Base-by-base conservation (phyloP, 768 basidiomycete genomes). In the Asterophora parasitica region DNA sequence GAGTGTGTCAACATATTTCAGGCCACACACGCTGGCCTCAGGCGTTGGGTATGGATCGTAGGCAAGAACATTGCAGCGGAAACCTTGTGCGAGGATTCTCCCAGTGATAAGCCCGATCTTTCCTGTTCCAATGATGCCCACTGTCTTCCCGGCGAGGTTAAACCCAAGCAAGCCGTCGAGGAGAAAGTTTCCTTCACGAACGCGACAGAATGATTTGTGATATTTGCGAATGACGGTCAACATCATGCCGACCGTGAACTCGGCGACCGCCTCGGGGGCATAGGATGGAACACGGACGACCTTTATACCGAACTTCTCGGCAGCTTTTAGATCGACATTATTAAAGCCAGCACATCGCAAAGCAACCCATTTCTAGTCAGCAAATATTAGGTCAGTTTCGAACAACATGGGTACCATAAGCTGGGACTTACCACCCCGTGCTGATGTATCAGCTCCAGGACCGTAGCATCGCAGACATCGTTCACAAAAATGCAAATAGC, bases 161-260 rank as follows among this genome's bases (percentile, higher is more conserved):
- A 70, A 65, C 0, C 72, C 72, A 4, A 74, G 57, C 7, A 74
- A 63, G 12, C 71, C 70, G 42, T 74, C 72, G 32, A 74, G 66
- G 32, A 74, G 65, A 57, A 74, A 72, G 47, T 74, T 74, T 2
- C 71, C 71, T 50, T 74, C 72, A 6, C 72, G 69, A 1, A 74
- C 71, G n/a, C 72, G 69, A 40, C 65, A 64, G 52, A 69, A 72
- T 8, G 72, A 69, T 51, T 74, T 74, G 60, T 74, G 72, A 51
- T 71, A 74, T 53, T 74, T 74, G 49, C 72, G 67, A 8, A 71
- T 59, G 34, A 74, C 68, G 26, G 71, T 74, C 58, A 74, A 54
- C 44, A 74, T 64, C 69, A 72, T 74, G n/a, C 72, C 72, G 15
- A 74, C 67, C 12, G 71, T 61, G 55, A 74, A 74, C 51, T 73